These are phyloP conservation scores for Cladophialophora exuberans DNA, from an alignment of 2,329 filamentous ascomycete species.

Conservation along the genomic window DNA sequence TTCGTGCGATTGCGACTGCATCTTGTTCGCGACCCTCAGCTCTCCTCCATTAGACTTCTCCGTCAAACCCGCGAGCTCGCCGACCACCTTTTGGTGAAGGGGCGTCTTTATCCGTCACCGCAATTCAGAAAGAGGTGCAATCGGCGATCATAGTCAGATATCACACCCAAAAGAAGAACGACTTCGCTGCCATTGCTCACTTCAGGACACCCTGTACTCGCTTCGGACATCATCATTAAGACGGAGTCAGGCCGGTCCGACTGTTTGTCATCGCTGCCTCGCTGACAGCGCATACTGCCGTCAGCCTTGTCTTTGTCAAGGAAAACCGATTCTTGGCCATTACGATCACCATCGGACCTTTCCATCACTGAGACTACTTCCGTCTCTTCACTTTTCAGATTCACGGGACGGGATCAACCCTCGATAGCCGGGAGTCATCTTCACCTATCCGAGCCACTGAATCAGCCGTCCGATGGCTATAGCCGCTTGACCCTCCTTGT, in stretches of 20 bases:
- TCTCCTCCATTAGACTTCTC: neutral
- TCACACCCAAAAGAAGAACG: neutral
- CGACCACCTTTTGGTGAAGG: neutral
- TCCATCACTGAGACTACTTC: neutral
- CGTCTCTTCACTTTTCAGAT: constrained; percentile 9
- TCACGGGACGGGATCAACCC: constrained; percentile 15
- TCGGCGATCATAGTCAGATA: constrained; percentile 10
- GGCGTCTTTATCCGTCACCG: neutral
- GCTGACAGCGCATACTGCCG: constrained; percentile 29
- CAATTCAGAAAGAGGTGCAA: constrained; percentile 14
- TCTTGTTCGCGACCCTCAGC: neutral
- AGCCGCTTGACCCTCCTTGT: constrained; percentile 16
- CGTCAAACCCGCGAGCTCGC: neutral
- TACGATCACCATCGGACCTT: constrained; percentile 10
- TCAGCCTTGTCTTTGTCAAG: constrained; percentile 18
- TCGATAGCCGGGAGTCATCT: constrained; percentile 16
- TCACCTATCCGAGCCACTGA: constrained; percentile 5
- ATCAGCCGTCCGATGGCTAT: constrained; percentile 20
- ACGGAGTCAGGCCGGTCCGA: constrained; percentile 25
- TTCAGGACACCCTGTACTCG: neutral
- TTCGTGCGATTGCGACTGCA: neutral
- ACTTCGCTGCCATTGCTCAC: neutral
- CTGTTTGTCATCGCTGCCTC: constrained; percentile 18
- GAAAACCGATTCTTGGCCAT: constrained; percentile 4
- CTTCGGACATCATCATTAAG: constrained; percentile 1